Evolutionary conservation across 164 flowering plant genomes (phyloP), one percentile per base, ranked within the genome.

Genomic region (Euptelea pleiosperma): DNA sequence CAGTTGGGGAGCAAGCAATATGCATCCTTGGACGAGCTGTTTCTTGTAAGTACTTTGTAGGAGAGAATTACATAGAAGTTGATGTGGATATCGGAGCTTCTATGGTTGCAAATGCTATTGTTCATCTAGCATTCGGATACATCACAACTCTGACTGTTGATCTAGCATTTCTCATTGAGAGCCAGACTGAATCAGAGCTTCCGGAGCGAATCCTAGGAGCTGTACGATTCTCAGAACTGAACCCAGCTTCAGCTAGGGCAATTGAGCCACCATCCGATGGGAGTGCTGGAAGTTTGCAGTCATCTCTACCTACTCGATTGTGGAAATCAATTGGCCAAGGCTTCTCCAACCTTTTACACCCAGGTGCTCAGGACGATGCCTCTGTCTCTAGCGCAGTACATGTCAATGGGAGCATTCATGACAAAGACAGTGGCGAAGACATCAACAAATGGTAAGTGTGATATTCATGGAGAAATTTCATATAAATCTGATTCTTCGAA

Each of bases 1-100:
- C 98, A 18, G 96, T 89, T 57, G 98, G 98, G 9, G 95, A 91
- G 78, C 98, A 86, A 65, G 98, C 92, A 7, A 81, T 91, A 29
- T 91, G 98, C 55, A 55, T 89, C 39, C 84, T 91, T 45, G 98
- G 96, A 9, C 83, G 91, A 43, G 86, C 95, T 18, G 80, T 91
- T 52, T 67, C 87, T n/a, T 86, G 95, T 67, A 86, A 80, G 52
- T 91, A 85, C 41, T 54, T 35, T 64, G 47, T 74, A 14, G 62
- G 79, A 34, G 82, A 81, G 18, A 78, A 86, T 58, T 85, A 72
- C 35, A 3, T 82, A 14, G 92, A 91, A 77, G 86, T 89, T 41
- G 96, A 89, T 73, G 69, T 86, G 15, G 96, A 89, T 68, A 80
- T 89, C 49, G 98, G 95, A 44, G 85, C 96, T 40, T 91, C 98